These are phyloP conservation scores for Ophiocordyceps camponoti-floridani DNA, from an alignment of 2,329 filamentous ascomycete species.

Conservation along the genomic window DNA sequence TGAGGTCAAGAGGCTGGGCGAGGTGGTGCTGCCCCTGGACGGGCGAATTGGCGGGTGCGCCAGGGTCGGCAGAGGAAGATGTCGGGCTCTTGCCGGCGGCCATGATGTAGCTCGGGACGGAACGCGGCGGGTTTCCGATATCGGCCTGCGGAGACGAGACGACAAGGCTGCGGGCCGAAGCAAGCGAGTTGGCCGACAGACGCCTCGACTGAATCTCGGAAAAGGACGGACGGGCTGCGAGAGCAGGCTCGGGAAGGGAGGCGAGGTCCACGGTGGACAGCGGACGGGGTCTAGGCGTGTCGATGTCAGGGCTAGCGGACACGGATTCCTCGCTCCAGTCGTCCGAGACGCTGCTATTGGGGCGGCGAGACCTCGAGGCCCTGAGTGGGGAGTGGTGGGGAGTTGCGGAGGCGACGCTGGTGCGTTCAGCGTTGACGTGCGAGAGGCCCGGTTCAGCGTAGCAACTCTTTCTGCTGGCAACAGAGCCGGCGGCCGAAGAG, in stretches of 20 bases:
- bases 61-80: slow-evolving; percentile 18
- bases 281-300: slow-evolving; percentile 26
- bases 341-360: slow-evolving; percentile 21
- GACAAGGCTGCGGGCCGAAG: slow-evolving; percentile 35
- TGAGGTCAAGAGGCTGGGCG: slow-evolving; percentile 24
- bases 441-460: slow-evolving; percentile 42
- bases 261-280: slow-evolving; percentile 10
- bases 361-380: slow-evolving; percentile 20
- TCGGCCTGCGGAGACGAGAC: slow-evolving; percentile 32
- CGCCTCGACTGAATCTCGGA: slow-evolving; percentile 41
- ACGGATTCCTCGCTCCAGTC: slow-evolving; percentile 20
- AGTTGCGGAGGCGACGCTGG: slow-evolving; percentile 45
- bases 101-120: slow-evolving; percentile 15
- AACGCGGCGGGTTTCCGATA: slow-evolving; percentile 31
- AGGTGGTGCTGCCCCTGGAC: slow-evolving; percentile 24
- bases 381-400: slow-evolving; percentile 29
- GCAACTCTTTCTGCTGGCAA: slow-evolving; percentile 32
- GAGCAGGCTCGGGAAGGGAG: slow-evolving; percentile 29
- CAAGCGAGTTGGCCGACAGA: slow-evolving; percentile 52
- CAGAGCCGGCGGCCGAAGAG: slow-evolving; percentile 17
- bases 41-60: slow-evolving; percentile 19
- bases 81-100: slow-evolving; percentile 22
- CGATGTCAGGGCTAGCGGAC: slow-evolving; percentile 27
- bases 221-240: slow-evolving; percentile 26
- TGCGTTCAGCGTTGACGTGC: slow-evolving; percentile 36